Evolutionary conservation across 2,329 filamentous ascomycete species (phyloP).

Genomic region (Ceratocystis harringtonii): DNA sequence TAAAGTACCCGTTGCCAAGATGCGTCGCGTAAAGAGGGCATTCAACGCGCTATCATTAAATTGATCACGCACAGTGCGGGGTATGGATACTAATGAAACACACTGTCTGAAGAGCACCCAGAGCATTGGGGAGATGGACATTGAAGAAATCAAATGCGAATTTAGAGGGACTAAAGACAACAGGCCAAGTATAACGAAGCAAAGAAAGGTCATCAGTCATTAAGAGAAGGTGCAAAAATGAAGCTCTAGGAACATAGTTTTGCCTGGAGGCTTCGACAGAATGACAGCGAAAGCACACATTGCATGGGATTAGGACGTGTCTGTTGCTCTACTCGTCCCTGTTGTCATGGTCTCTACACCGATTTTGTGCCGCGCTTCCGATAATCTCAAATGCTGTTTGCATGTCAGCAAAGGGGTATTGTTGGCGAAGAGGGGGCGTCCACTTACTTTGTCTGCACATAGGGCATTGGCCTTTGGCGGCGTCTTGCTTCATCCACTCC

Average conservation of each 20-base stretch:
- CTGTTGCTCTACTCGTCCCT: neutral
- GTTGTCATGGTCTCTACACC: neutral
- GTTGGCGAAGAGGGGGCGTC: neutral
- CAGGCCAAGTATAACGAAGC: neutral
- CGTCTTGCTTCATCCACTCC: constrained; percentile 92
- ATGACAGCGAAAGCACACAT: too few relatives aligned
- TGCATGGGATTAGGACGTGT: too few relatives aligned
- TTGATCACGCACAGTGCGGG: constrained; percentile 12
- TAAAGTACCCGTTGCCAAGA: constrained; percentile 7
- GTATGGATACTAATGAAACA: neutral
- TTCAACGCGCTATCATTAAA: neutral
- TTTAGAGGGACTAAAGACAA: neutral
- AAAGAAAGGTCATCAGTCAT: neutral
- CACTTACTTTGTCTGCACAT: constrained; percentile 87
- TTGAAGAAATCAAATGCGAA: neutral
- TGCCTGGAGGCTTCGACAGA: too few relatives aligned
- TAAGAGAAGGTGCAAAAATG: neutral
- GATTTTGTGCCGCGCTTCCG: neutral
- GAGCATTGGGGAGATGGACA: neutral
- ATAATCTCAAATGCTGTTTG: constrained; percentile 10
- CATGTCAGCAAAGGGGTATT: neutral
- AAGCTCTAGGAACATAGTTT: neutral
- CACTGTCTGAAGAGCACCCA: neutral
- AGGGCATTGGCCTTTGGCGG: constrained; percentile 82
- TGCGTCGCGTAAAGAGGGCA: constrained; percentile 2